A percentile compares a stretch with the other conserved stretches of the same genome.
phyloP scores from a whole-genome alignment of 495 filamentous ascomycete genomes.

The Xylaria curta region DNA sequence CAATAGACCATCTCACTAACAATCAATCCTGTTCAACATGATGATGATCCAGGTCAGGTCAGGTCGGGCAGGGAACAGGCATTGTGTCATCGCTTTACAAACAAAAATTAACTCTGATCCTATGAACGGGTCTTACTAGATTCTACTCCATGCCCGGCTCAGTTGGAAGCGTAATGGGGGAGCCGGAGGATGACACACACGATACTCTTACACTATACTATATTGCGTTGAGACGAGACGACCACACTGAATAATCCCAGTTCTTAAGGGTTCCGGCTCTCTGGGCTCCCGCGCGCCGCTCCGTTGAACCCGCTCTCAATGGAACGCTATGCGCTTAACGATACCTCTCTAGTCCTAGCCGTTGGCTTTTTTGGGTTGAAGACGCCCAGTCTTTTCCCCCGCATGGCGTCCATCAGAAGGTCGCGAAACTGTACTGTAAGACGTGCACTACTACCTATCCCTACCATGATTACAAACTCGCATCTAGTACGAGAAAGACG shows the following conservation, averaged over 20 bases:
- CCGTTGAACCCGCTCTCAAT: constrained; percentile 34
- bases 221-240: neutral
- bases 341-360: constrained; percentile 37
- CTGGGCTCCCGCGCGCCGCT: constrained; percentile 27
- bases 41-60: neutral
- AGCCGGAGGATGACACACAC: neutral
- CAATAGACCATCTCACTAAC: neutral
- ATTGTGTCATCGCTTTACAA: neutral
- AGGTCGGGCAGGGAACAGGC: neutral
- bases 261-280: constrained; percentile 23
- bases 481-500: constrained; percentile 14
- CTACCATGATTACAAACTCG: neutral
- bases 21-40: constrained; percentile 2
- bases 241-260: constrained; percentile 13
- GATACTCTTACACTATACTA: neutral
- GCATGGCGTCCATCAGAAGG: neutral
- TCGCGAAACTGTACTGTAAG: neutral
- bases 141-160: neutral
- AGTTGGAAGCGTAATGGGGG: neutral
- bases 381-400: constrained; percentile 1
- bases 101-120: neutral
- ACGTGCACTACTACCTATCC: neutral
- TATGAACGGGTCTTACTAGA: too few species aligned
- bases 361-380: constrained; percentile 16
- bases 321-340: constrained; percentile 39